Percentiles rank a stretch among this genome's conserved stretches.
Conservation (phyloP, 2,329 filamentous ascomycete genomes). For the Epichloe bromicola region DNA sequence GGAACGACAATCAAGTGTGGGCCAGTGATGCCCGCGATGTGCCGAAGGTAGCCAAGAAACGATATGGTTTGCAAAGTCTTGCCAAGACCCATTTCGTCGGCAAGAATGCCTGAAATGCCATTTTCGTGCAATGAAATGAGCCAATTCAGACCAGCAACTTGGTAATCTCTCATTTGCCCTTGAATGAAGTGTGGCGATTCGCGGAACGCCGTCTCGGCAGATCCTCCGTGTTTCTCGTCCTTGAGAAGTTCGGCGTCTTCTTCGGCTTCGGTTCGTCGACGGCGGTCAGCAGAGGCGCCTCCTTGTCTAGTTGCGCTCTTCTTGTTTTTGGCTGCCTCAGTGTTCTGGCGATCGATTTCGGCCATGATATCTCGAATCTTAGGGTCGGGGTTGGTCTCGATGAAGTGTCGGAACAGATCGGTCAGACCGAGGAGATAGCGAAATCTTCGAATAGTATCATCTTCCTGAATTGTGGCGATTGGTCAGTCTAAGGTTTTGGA, state of each 20-base stretch:
- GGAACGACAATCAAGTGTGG: constrained; percentile 87
- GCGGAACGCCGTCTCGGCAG: constrained; percentile 80
- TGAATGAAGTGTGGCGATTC: constrained; percentile 87
- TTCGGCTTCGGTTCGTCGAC: constrained; percentile 87
- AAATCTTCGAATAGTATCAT: constrained; percentile 89
- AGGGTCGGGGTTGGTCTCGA: constrained; percentile 92
- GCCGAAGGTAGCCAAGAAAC: constrained; percentile 87
- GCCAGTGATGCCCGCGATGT: constrained; percentile 77
- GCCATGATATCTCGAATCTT: constrained; percentile 87
- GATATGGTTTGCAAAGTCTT: constrained; percentile 97
- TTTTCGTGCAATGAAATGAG: constrained; percentile 96
- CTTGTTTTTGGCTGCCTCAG: constrained; percentile 55
- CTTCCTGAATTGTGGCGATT: constrained; percentile 49
- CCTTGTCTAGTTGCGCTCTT: constrained; percentile 70
- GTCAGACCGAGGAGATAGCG: constrained; percentile 89
- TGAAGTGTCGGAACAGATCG: constrained; percentile 96
- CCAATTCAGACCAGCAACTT: constrained; percentile 93
- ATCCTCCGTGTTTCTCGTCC: constrained; percentile 79
- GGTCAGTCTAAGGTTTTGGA: not conserved
- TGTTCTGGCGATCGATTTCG: constrained; percentile 89
- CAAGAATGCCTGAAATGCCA: constrained; percentile 93
- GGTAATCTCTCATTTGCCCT: constrained; percentile 89
- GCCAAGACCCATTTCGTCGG: constrained; percentile 96
- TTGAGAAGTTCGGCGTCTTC: constrained; percentile 82
- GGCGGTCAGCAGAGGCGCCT: constrained; percentile 64